A percentile compares a stretch with the other conserved stretches of the same genome.
Evolutionary conservation across 371 early-diverging fungal genomes (phyloP).

Genomic region (Cokeromyces recurvatus): DNA sequence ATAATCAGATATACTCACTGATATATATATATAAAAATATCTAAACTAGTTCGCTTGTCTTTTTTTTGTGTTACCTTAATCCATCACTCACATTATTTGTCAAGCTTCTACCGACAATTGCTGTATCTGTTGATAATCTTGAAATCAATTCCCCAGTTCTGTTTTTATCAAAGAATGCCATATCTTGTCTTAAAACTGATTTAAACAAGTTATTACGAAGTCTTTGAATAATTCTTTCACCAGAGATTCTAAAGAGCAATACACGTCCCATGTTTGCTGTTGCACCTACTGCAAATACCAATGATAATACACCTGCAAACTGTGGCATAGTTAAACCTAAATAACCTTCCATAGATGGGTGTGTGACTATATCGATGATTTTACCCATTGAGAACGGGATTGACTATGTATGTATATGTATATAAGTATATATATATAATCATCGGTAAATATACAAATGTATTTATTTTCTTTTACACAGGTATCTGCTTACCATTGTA

Average conservation of each 20-base stretch:
- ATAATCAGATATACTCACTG: no score
- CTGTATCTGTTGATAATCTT: conserved; percentile 70
- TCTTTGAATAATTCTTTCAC: conserved; percentile 68
- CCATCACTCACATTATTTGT: conserved; percentile 81
- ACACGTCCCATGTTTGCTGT: conserved; percentile 75
- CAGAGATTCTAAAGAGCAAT: conserved; percentile 64
- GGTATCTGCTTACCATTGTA: no score
- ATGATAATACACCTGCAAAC: conserved; percentile 50
- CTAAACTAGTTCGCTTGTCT: neutral
- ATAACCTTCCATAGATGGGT: conserved; percentile 40
- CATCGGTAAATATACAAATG: no score
- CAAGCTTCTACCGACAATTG: conserved; percentile 73
- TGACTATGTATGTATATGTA: no score
- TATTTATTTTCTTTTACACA: no score
- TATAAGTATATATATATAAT: no score
- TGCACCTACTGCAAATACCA: conserved; percentile 64
- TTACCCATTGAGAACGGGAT: conserved; percentile 80
- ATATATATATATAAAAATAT: neutral
- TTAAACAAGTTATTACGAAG: conserved; percentile 53
- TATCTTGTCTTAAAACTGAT: conserved; percentile 59
- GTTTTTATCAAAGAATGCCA: conserved; percentile 73
- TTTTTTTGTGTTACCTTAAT: conserved; percentile 42
- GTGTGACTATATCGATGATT: conserved; percentile 71
- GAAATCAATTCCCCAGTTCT: conserved; percentile 77
- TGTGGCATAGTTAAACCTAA: conserved; percentile 53